Evolutionary conservation across 2,329 filamentous ascomycete genomes (phyloP).

Genomic region (Neurospora crassa): DNA sequence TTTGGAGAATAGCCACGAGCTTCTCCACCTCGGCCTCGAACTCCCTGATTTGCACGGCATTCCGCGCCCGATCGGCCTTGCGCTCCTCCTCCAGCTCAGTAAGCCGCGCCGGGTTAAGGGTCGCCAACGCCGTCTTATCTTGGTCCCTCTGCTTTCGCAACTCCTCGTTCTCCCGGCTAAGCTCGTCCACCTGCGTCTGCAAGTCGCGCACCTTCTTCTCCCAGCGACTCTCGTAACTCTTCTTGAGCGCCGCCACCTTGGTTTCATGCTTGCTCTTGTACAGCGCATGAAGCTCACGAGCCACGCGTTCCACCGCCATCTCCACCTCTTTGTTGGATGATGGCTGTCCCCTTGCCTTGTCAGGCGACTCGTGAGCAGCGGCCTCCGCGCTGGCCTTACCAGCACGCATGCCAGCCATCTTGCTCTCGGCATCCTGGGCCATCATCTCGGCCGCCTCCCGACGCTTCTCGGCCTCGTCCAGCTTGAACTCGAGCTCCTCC

Average conservation of each 20-base stretch:
- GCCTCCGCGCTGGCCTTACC: slow-evolving; percentile 39
- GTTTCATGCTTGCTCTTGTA: slow-evolving; percentile 98
- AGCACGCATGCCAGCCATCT: slow-evolving; percentile 63
- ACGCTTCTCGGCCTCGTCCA: slow-evolving; percentile 68
- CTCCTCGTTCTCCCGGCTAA: slow-evolving; percentile 65
- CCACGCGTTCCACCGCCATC: slow-evolving; percentile 78
- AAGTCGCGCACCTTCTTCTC: slow-evolving; percentile 80
- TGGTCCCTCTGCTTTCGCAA: slow-evolving; percentile 34
- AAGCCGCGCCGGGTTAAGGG: slow-evolving; percentile 40
- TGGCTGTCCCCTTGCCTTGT: slow-evolving; percentile 24
- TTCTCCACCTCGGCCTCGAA: slow-evolving; percentile 67
- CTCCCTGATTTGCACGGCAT: slow-evolving; percentile 57
- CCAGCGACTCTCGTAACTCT: slow-evolving; percentile 76
- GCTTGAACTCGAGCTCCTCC: slow-evolving; percentile 64
- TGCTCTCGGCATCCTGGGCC: slow-evolving; percentile 66
- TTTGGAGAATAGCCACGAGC: slow-evolving; percentile 61
- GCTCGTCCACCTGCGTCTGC: slow-evolving; percentile 58
- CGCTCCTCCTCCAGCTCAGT: slow-evolving; percentile 39
- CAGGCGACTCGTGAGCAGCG: slow-evolving; percentile 13
- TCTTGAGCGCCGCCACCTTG: slow-evolving; percentile 85
- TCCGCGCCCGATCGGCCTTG: slow-evolving; percentile 49
- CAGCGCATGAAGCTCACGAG: slow-evolving; percentile 81
- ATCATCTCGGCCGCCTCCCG: slow-evolving; percentile 65
- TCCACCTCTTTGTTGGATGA: slow-evolving; percentile 57
- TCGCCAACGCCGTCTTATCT: slow-evolving; percentile 27